Percentiles rank a stretch among this genome's conserved stretches.
Evolutionary conservation across 2,329 filamentous ascomycete species (phyloP).

Genomic region (Lecanicillium sp.): DNA sequence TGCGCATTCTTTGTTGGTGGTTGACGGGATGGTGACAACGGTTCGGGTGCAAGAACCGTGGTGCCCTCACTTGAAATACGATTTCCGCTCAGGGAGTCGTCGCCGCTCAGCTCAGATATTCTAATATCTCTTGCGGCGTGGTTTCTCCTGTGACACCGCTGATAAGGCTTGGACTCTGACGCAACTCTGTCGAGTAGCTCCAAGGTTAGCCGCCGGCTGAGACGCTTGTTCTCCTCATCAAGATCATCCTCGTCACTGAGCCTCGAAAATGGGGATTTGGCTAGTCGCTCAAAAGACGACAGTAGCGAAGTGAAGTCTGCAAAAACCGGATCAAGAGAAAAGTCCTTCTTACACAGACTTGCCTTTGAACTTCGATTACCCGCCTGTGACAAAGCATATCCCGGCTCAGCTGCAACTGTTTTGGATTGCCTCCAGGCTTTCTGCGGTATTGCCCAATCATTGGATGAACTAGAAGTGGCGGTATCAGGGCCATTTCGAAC

Average conservation of each 20-base stretch:
- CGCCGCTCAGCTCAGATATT: not conserved
- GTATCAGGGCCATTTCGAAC: no score
- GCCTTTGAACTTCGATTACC: slow-evolving; percentile 8
- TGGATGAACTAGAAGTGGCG: no score
- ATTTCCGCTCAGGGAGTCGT: slow-evolving; percentile 3
- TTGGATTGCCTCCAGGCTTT: no score
- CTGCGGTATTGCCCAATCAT: no score
- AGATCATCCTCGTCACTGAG: slow-evolving; percentile 11
- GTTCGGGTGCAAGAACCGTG: slow-evolving; percentile 37
- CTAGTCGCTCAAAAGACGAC: slow-evolving; percentile 19
- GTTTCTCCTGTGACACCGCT: slow-evolving; percentile 8
- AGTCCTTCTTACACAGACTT: slow-evolving; percentile 9
- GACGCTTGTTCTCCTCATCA: slow-evolving; percentile 5
- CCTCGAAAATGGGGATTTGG: slow-evolving; percentile 15
- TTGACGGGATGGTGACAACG: slow-evolving; percentile 37
- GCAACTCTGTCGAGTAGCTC: slow-evolving; percentile 4
- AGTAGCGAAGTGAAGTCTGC: slow-evolving; percentile 21
- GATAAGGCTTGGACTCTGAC: slow-evolving; percentile 1
- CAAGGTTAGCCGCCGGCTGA: slow-evolving; percentile 5
- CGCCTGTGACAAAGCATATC: no score
- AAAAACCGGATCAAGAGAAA: slow-evolving; percentile 15
- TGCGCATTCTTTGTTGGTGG: slow-evolving; percentile 36
- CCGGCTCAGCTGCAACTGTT: no score
- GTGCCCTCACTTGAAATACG: slow-evolving; percentile 11
- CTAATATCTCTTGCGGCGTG: not conserved